Base-by-base conservation (phyloP, 2,329 filamentous ascomycete genomes). In the Aspergillus fumigatiaffinis region DNA sequence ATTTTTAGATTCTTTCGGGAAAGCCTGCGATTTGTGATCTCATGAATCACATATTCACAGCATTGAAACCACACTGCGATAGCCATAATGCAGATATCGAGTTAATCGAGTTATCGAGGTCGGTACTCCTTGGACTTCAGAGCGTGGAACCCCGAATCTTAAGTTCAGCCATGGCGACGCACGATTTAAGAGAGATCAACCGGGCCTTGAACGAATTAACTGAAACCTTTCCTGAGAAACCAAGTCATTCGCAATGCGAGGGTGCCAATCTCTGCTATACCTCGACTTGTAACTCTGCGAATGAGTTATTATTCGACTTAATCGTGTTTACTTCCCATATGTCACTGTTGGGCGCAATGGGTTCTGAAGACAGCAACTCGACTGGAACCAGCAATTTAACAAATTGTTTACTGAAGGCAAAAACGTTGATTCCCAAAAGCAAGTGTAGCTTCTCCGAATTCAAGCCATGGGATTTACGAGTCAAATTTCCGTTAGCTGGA, bases 61-160 rank as follows among this genome's bases (percentile, higher is more conserved):
- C 62, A 10, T 50, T 73, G 49, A 60, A 63, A 32, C 48, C 57
- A 1, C 55, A 46, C 20, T 23, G 42, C 29, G 20, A 51, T 5
- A 21, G 49, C 1, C 35, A 55, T 4, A 35, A 25, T 2, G 17
- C 54, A 17, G 54, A 59, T 28, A 51, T 71, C 3, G 44, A 57
- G 2, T 63, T 52, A 35, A 41, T 70, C 10, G 58, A 63, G n/a
- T 41, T 73, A 3, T 62, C 69, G 9, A 56, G 59, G 26, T 54
- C 65, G 14, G 50, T 73, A 3, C 51, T 74, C 25, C 53, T 54
- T 9, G 64, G 64, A 1, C 58, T 74, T 23, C 63, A 66, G 38
- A 55, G 50, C 28, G 46, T 58, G 8, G 35, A 64, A 17, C 50
- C 60, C 6, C 41, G 56, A 5, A 38, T 55, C 7, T 54, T 63